Conservation (phyloP, 2,329 filamentous ascomycete genomes). For the Fusarium sp. region DNA sequence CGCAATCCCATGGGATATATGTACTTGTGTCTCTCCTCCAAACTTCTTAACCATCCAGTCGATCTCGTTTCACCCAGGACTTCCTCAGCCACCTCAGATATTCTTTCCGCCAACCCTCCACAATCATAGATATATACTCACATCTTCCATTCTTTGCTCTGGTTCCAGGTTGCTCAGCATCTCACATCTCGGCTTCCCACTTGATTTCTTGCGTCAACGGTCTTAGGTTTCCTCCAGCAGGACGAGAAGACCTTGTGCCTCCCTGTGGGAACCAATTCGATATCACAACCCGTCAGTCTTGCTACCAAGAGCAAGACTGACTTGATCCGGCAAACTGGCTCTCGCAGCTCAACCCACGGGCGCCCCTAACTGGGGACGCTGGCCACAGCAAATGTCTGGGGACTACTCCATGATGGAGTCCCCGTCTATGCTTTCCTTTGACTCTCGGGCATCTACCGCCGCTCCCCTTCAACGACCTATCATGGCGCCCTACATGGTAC, state of each 20-base stretch:
- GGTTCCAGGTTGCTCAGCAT: slow-evolving; percentile 12
- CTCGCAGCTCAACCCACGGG: slow-evolving; percentile 63
- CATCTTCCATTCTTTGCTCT: slow-evolving; percentile 20
- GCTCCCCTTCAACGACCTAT: slow-evolving; percentile 60
- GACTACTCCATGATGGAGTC: slow-evolving; percentile 67
- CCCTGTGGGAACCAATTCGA: slow-evolving; percentile 12
- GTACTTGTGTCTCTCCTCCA: slow-evolving; percentile 48
- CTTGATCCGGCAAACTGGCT: slow-evolving; percentile 57
- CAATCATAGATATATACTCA: slow-evolving; percentile 39
- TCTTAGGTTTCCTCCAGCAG: slow-evolving; percentile 18
- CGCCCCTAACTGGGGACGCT: slow-evolving; percentile 69
- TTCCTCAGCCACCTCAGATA: slow-evolving; percentile 36
- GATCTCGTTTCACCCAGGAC: slow-evolving; percentile 46
- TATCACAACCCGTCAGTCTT: slow-evolving; percentile 41
- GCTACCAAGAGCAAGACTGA: slow-evolving; percentile 46
- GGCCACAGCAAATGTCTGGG: slow-evolving; percentile 64
- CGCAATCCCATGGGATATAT: slow-evolving; percentile 48
- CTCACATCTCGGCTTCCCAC: slow-evolving; percentile 22
- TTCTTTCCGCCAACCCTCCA: slow-evolving; percentile 23
- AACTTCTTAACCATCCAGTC: slow-evolving; percentile 42
- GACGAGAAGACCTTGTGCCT: slow-evolving; percentile 21
- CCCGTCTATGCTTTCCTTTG: slow-evolving; percentile 65
- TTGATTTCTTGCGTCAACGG: slow-evolving; percentile 11
- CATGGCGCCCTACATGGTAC: slow-evolving; percentile 64
- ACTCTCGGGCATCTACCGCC: slow-evolving; percentile 58